These are phyloP conservation scores for Kluyveromyces wickerhamii DNA, from an alignment of 805 yeast species.

Conservation along the genomic window DNA sequence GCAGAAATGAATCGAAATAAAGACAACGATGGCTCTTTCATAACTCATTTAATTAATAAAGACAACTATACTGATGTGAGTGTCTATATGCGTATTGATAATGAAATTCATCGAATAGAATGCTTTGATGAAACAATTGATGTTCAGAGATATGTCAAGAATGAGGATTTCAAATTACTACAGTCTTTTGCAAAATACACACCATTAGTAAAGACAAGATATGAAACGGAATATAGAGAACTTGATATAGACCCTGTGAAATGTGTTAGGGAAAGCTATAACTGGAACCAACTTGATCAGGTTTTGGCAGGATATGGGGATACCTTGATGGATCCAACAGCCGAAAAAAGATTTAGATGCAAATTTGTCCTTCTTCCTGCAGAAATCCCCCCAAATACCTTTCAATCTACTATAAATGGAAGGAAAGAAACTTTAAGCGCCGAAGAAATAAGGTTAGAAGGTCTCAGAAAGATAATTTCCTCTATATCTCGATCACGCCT, in stretches of 20 bases:
- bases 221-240: constrained; percentile 56
- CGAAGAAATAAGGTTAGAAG: constrained; percentile 92
- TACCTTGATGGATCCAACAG: constrained; percentile 43
- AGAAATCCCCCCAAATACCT: constrained; percentile 48
- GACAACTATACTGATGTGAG: constrained; percentile 47
- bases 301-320: constrained; percentile 87
- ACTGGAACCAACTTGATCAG: constrained; percentile 92
- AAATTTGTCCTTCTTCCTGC: constrained; percentile 82
- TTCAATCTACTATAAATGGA: constrained; percentile 33
- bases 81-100: constrained; percentile 67
- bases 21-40: constrained; percentile 48
- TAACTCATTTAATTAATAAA: constrained; percentile 42
- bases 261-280: constrained; percentile 46
- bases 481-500: constrained; percentile 52
- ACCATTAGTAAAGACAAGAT: constrained; percentile 67
- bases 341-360: constrained; percentile 51
- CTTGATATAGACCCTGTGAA: constrained; percentile 50
- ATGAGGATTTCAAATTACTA: constrained; percentile 27
- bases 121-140: constrained; percentile 62
- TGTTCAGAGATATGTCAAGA: constrained; percentile 63
- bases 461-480: constrained; percentile 60
- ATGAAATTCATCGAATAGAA: constrained; percentile 77
- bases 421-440: constrained; percentile 57
- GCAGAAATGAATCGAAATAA: constrained; percentile 40
- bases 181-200: constrained; percentile 34